Conservation (phyloP, 352 stramenopile species). For the Pythium utonaiense region DNA sequence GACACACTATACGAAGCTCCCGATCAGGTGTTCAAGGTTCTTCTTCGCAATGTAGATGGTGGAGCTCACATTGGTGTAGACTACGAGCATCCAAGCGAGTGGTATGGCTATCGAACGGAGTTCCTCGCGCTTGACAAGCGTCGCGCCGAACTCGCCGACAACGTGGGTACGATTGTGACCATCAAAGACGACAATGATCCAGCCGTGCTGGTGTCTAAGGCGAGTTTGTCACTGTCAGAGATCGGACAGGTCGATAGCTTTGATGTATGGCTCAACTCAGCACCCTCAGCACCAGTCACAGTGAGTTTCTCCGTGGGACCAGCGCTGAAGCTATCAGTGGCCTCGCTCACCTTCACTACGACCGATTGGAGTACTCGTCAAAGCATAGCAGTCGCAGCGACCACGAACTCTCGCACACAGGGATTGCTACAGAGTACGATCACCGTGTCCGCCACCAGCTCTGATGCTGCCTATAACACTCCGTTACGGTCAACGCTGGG, state of each 20-base stretch:
- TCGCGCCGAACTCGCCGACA: slow-evolving; percentile 38
- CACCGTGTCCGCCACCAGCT: slow-evolving; percentile 30
- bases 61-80: slow-evolving; percentile 60
- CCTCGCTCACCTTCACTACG: slow-evolving; percentile 37
- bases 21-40: slow-evolving; percentile 59
- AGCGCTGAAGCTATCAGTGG: slow-evolving; percentile 19
- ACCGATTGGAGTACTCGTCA: slow-evolving; percentile 39
- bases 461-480: slow-evolving; percentile 35
- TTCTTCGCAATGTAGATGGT: slow-evolving; percentile 38
- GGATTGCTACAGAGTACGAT: slow-evolving; percentile 36
- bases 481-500: slow-evolving; percentile 25
- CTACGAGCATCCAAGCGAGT: slow-evolving; percentile 58
- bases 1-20: slow-evolving; percentile 64
- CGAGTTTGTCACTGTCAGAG: slow-evolving; percentile 59
- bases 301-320: slow-evolving; percentile 19
- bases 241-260: slow-evolving; percentile 58
- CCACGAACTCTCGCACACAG: slow-evolving; percentile 35
- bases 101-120: slow-evolving; percentile 34
- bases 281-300: slow-evolving; percentile 37
- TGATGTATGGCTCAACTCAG: slow-evolving; percentile 46
- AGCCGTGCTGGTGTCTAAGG: slow-evolving; percentile 61
- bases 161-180: slow-evolving; percentile 61
- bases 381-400: slow-evolving; percentile 27
- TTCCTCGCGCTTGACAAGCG: slow-evolving; percentile 44
- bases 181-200: slow-evolving; percentile 65